Evolutionary conservation across 2,329 filamentous ascomycete genomes (phyloP).

Genomic region (Periconia sp.): DNA sequence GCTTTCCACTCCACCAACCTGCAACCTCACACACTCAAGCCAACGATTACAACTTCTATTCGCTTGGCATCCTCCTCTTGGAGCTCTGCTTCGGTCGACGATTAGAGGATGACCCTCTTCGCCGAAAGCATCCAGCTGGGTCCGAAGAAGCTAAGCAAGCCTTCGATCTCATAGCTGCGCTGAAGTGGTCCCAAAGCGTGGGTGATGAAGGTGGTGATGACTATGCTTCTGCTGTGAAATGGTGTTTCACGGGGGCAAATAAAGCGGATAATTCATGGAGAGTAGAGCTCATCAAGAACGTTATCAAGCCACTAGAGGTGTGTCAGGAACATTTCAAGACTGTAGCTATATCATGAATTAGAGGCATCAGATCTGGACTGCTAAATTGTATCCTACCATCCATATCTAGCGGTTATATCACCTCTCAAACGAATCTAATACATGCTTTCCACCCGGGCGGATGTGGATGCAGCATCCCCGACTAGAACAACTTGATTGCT

Average conservation of each 20-base stretch:
- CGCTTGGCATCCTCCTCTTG: slow-evolving; percentile 24
- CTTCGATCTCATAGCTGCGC: slow-evolving; percentile 21
- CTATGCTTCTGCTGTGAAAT: slow-evolving; percentile 24
- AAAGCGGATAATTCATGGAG: slow-evolving; percentile 16
- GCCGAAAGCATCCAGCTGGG: slow-evolving; percentile 11
- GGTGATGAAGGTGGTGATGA: slow-evolving; percentile 21
- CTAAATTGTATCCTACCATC: too few relatives aligned
- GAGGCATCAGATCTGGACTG: too few relatives aligned
- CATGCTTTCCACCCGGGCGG: too few relatives aligned
- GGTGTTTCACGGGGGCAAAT: slow-evolving; percentile 20
- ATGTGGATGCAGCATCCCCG: too few relatives aligned
- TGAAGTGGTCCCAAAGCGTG: slow-evolving; percentile 20
- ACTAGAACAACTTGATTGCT: too few relatives aligned
- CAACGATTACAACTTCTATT: slow-evolving; percentile 19
- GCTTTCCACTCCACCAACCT: slow-evolving; percentile 73
- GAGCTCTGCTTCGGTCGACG: slow-evolving; percentile 24
- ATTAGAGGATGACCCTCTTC: slow-evolving; percentile 20
- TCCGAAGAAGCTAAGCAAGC: slow-evolving; percentile 13
- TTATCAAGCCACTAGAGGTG: slow-evolving; percentile 21
- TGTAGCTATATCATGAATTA: too few relatives aligned
- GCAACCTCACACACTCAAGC: neutral
- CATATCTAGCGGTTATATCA: too few relatives aligned
- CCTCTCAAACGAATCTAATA: too few relatives aligned
- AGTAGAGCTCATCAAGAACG: slow-evolving; percentile 20
- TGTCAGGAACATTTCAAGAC: slow-evolving; percentile 18